Percentiles rank a stretch among this genome's conserved stretches.
phyloP scores from a whole-genome alignment of 177 flowering plant genomes.

The Tripterygium wilfordii region DNA sequence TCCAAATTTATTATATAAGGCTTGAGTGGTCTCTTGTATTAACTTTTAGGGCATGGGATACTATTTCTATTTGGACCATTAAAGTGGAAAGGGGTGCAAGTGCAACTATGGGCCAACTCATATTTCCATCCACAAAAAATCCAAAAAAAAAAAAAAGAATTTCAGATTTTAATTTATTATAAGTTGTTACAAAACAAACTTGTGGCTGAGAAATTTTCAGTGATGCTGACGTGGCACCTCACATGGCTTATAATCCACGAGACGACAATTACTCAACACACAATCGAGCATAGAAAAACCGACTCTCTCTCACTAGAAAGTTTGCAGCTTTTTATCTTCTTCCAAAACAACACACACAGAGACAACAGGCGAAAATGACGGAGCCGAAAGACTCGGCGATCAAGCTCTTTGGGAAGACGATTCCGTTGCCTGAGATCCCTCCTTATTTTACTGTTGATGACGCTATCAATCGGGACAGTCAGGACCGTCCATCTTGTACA shows the following conservation, averaged over 20 bases:
- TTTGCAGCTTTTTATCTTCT: background rate
- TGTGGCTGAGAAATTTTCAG: conserved; percentile 30
- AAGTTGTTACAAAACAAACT: conserved; percentile 22
- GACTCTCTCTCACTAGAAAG: conserved; percentile 9
- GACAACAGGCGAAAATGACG: conserved; percentile 26
- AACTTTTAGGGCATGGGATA: no score
- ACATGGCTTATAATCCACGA: conserved; percentile 9
- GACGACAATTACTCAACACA: conserved; percentile 2
- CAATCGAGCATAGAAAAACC: background rate
- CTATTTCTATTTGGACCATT: no score
- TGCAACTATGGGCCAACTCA: no score
- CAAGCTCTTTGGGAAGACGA: conserved; percentile 57
- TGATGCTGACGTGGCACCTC: conserved; percentile 28
- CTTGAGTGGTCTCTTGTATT: no score
- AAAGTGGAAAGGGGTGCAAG: no score
- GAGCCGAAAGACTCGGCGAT: conserved; percentile 48
- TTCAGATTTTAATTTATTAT: no score
- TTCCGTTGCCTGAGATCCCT: conserved; percentile 23
- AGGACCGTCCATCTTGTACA: conserved; percentile 6
- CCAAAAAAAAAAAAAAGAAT: no score
- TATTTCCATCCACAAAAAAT: no score
- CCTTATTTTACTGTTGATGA: background rate
- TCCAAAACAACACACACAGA: background rate
- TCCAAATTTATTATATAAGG: no score
- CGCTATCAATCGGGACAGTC: background rate